phyloP scores from a whole-genome alignment of 2,329 filamentous ascomycete species.

The Claviceps maximensis region DNA sequence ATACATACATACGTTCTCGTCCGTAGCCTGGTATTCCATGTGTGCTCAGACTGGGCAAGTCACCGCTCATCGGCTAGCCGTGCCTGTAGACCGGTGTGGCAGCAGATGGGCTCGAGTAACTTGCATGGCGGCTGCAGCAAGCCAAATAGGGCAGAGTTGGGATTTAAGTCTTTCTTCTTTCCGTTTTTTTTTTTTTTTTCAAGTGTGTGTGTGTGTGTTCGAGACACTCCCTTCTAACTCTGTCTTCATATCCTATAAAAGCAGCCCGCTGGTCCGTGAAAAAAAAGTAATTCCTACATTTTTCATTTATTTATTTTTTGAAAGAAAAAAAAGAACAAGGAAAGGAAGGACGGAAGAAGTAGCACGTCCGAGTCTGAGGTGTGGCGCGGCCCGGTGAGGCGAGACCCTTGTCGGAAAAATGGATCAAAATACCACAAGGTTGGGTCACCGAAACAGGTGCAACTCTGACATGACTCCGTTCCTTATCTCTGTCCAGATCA shows the following conservation, averaged over 20 bases:
- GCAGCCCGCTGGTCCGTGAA: background rate
- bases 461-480: too few relatives aligned
- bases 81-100: constrained; percentile 7
- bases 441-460: background rate
- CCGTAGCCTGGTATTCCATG: background rate
- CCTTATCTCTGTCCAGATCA: too few relatives aligned
- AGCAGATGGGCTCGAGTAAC: background rate
- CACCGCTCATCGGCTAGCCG: constrained; percentile 1
- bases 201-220: too few relatives aligned
- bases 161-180: too few relatives aligned
- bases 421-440: background rate
- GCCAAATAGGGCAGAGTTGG: background rate
- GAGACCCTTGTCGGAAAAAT: background rate
- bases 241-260: background rate
- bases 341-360: background rate
- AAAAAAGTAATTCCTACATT: background rate
- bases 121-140: constrained; percentile 2
- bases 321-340: background rate
- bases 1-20: background rate
- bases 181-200: background rate
- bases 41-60: background rate
- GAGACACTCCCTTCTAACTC: too few relatives aligned
- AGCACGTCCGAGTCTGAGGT: background rate
- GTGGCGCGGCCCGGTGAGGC: constrained; percentile 1
- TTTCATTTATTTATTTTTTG: too few relatives aligned